These are phyloP conservation scores for Geranomyces variabilis DNA, from an alignment of 192 early-diverging fungal genomes.

Conservation along the genomic window DNA sequence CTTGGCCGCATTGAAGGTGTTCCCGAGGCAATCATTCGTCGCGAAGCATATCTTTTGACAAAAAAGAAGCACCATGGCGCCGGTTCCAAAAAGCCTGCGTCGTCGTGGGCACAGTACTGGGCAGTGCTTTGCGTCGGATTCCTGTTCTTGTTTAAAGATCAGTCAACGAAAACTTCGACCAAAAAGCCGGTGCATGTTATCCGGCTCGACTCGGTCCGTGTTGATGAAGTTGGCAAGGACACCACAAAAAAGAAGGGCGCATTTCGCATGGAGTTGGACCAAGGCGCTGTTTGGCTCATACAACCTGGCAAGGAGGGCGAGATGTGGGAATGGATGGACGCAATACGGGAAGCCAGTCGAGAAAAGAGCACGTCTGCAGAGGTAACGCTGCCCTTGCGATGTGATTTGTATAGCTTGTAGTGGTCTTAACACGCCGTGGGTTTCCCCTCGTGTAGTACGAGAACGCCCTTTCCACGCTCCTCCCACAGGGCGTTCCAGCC, in stretches of 20 bases:
- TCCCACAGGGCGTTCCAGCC: not conserved
- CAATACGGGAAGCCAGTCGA: constrained; percentile 35
- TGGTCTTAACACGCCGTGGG: not conserved
- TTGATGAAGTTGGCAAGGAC: constrained; percentile 47
- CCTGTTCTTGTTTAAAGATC: constrained; percentile 55
- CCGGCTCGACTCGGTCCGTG: constrained; percentile 29
- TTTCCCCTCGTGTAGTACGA: not conserved
- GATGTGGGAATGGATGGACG: constrained; percentile 45
- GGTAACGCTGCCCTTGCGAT: constrained; percentile 32
- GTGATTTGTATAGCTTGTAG: no score
- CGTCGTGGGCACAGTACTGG: constrained; percentile 47
- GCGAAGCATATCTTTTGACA: constrained; percentile 42
- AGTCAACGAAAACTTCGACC: constrained; percentile 36
- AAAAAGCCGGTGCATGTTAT: constrained; percentile 43
- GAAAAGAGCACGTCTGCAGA: constrained; percentile 46
- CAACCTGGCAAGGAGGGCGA: constrained; percentile 42
- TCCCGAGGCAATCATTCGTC: constrained; percentile 50
- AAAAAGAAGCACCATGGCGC: constrained; percentile 38
- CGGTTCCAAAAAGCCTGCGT: constrained; percentile 21
- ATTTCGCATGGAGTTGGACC: constrained; percentile 26
- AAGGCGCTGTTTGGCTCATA: constrained; percentile 39
- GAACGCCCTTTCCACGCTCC: constrained; percentile 1
- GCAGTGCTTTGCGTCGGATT: constrained; percentile 54
- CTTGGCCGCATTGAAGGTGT: constrained; percentile 23
- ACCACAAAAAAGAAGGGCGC: constrained; percentile 48